Percentiles rank a stretch among this genome's conserved stretches.
Evolutionary conservation across 345 rosid genomes (phyloP).

Genomic region (Capsella bursapastoris): DNA sequence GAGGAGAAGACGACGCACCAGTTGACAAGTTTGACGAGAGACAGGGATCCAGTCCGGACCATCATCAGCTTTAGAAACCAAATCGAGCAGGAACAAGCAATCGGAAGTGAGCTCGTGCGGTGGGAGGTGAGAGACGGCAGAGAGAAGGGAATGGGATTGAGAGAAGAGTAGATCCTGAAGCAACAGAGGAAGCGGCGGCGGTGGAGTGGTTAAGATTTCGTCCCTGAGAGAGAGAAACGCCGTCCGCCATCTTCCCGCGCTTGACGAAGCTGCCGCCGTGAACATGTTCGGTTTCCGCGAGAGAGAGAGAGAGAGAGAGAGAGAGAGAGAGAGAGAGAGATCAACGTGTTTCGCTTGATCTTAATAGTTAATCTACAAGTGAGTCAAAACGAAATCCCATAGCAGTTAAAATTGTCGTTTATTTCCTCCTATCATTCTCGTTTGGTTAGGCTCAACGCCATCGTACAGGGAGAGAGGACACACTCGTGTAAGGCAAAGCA

Average conservation of each 20-base stretch:
- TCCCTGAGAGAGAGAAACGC: slow-evolving; percentile 85
- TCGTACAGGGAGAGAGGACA: too few relatives aligned
- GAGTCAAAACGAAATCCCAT: not conserved
- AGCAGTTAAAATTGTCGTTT: too few relatives aligned
- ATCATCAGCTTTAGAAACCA: slow-evolving; percentile 57
- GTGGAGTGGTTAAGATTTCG: slow-evolving; percentile 64
- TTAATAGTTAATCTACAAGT: too few relatives aligned
- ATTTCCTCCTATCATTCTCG: too few relatives aligned
- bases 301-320: not conserved
- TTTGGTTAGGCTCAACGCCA: too few relatives aligned
- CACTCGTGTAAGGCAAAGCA: too few relatives aligned
- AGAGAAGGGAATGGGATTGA: slow-evolving; percentile 54
- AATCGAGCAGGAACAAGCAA: slow-evolving; percentile 69
- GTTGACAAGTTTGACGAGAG: slow-evolving; percentile 53
- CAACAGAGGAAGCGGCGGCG: slow-evolving; percentile 55
- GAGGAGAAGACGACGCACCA: slow-evolving; percentile 55
- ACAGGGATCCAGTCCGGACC: slow-evolving; percentile 42
- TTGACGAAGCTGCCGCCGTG: slow-evolving; percentile 46
- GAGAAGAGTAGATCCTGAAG: slow-evolving; percentile 71
- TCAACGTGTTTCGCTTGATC: not conserved
- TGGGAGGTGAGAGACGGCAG: slow-evolving; percentile 74
- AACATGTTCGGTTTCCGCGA: slow-evolving; percentile 19
- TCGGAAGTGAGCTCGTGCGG: slow-evolving; percentile 80
- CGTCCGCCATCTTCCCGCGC: slow-evolving; percentile 71
- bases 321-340: not conserved